Evolutionary conservation across 192 early-diverging fungal species (phyloP), one percentile per base, ranked within the genome.

Genomic region (Linnemannia elongata): DNA sequence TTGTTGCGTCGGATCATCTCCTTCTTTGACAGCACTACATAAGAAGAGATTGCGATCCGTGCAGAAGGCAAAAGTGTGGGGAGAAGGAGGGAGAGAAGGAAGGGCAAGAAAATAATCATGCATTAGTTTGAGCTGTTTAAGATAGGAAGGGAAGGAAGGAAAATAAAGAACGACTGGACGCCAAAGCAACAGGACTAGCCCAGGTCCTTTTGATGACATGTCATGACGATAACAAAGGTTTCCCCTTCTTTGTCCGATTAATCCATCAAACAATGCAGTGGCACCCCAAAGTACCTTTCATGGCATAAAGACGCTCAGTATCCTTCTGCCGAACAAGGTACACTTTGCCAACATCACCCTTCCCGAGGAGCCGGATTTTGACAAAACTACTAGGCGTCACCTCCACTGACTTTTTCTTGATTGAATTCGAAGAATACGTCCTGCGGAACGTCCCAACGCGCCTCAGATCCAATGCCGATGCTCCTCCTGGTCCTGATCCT

Each of bases 1-100:
- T 99, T 99, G 90, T 99, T 98, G 52, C 98, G 94, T 78, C 97
- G 97, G 76, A 99, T 95, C 98, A 99, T 99, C 88, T 99, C 99
- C 71, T 92, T 90, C 91, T 99, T 99, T 36, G 95, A 96, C 74
- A 91, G 73, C 39, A 93, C 92, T 93, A 35, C 44, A 15, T n/a
- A 17, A 18, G 44, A 33, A 33, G 60, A 33, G 0, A 52, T 52
- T 5, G 49, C 49, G 49, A 52, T 52, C 49, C 49, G 49, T 52
- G 18, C 49, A 52, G 49, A 17, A 52, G 49, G 18, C 2, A 52
- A 22, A 52, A 18, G 49, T 52, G 49, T 18, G 49, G 49, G 47
- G 49, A 68, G 38, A 75, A 47, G 0, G 45, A 80, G 54, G 33
- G 68, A 33, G 60, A 41, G 39, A 10, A 84, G 69, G 33, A 36